Conservation (phyloP, 192 early-diverging fungal species). For the Mortierella antarctica region DNA sequence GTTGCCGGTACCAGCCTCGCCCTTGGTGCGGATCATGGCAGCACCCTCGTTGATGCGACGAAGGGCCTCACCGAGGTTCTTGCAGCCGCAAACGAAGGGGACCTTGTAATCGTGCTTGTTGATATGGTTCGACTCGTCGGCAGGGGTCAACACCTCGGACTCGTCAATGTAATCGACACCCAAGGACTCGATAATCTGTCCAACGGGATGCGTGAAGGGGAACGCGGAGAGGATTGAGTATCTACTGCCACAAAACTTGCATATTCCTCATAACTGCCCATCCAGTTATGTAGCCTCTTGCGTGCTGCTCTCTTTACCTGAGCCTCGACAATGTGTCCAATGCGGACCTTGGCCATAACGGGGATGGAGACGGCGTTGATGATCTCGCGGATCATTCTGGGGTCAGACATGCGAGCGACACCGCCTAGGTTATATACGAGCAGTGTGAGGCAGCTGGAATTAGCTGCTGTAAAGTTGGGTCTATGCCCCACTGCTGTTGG, state of each 20-base stretch:
- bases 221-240: no score
- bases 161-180: slow-evolving; percentile 98
- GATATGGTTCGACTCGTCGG: slow-evolving; percentile 97
- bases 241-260: no score
- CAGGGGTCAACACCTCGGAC: slow-evolving; percentile 94
- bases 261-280: no score
- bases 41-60: slow-evolving; percentile 97
- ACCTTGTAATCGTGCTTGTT: slow-evolving; percentile 93
- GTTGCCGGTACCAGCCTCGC: slow-evolving; percentile 98
- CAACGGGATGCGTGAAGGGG: neutral
- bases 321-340: slow-evolving; percentile 99
- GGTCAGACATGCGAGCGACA: slow-evolving; percentile 98
- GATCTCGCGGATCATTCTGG: slow-evolving; percentile 97
- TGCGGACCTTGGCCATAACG: slow-evolving; percentile 99
- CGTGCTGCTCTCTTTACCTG: slow-evolving; percentile 62
- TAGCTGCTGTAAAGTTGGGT: no score
- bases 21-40: slow-evolving; percentile 98
- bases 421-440: slow-evolving; percentile 65
- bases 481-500: no score
- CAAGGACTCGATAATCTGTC: slow-evolving; percentile 86
- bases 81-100: slow-evolving; percentile 96
- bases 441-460: no score
- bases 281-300: no score
- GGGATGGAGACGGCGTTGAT: slow-evolving; percentile 95
- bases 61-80: slow-evolving; percentile 98